Evolutionary conservation across 2,329 filamentous ascomycete genomes (phyloP), one percentile per base, ranked within the genome.

Genomic region (Trematosphaeria pertusa): DNA sequence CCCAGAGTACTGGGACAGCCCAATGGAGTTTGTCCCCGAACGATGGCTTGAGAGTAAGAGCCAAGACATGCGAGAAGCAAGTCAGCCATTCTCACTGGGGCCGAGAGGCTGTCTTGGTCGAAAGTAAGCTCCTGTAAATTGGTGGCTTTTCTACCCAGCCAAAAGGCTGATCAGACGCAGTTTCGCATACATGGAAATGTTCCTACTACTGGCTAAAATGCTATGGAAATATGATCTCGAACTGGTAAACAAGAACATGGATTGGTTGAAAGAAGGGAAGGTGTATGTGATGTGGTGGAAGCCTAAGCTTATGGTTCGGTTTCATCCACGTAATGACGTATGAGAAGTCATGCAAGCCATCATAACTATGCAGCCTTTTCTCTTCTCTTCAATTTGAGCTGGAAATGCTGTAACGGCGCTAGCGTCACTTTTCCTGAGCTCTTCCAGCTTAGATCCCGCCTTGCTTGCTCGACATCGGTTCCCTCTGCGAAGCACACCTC

Each of bases 211-310:
- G 18, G 64, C 71, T 1, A 73, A 72, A 49, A 33, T 75, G 32
- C 31, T 70, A 2, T 75, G 51, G 47, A 58, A 58, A 8, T 75
- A 73, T 41, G 73, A 76, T 51, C 39, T 74, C 17, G 59, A 70
- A 46, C 50, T 72, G 5, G n/a, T 49, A 1, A 37, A 50, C 20
- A 32, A 26, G 7, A 19, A 37, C 1, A 17, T 47, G 21, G 39
- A 53, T 34, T 45, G 39, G 42, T 35, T 43, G n/a, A 3, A 30
- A 5, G 38, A 50, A 3, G 44, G 33, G 5, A 15, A 17, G 17
- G 47, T 50, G 43, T 9, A 36, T 21, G 37, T 17, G 18, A 14
- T 49, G 18, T 53, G 50, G 50, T 4, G 47, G 8, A 50, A 39
- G n/a, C 42, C 46, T 8, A 30, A 39, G n/a, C 24, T 39, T 3